phyloP scores from a whole-genome alignment of 2,329 filamentous ascomycete genomes.

The Tolypocladium sp. region DNA sequence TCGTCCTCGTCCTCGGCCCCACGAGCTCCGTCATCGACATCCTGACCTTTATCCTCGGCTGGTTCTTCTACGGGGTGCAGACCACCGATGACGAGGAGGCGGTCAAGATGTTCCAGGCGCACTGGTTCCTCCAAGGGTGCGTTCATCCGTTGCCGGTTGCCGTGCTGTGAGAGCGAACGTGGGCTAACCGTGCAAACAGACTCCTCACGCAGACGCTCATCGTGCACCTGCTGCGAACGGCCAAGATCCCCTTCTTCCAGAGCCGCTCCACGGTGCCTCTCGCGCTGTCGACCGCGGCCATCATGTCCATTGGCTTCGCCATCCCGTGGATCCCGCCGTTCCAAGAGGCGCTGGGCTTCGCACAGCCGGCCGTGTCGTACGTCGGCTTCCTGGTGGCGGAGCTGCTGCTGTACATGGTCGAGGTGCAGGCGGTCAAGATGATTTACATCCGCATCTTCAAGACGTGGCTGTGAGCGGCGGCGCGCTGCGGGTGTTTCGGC shows the following conservation, averaged over 20 bases:
- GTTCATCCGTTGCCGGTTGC: background rate
- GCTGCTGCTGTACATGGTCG: conserved; percentile 13
- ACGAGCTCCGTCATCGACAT: conserved; percentile 18
- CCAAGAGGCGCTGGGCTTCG: conserved; percentile 10
- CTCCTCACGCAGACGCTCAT: conserved; percentile 19
- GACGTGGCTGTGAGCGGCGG: conserved; percentile 11
- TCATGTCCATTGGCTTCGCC: conserved; percentile 15
- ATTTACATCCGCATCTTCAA: conserved; percentile 15
- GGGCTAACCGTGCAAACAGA: background rate
- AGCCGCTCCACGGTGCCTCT: conserved; percentile 11
- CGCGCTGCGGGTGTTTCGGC: background rate
- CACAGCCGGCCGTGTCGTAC: conserved; percentile 9
- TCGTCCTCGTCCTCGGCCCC: conserved; percentile 15
- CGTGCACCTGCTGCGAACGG: conserved; percentile 16
- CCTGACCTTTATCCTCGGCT: conserved; percentile 12
- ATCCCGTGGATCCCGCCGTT: conserved; percentile 15
- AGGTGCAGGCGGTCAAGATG: conserved; percentile 18
- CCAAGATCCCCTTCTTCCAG: conserved; percentile 15
- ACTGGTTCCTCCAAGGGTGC: conserved; percentile 17
- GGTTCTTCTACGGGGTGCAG: conserved; percentile 14
- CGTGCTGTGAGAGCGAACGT: background rate
- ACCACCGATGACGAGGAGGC: conserved; percentile 4
- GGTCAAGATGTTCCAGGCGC: conserved; percentile 13
- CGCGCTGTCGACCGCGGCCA: conserved; percentile 11
- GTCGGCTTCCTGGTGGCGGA: conserved; percentile 14